phyloP scores from a whole-genome alignment of 2,329 filamentous ascomycete genomes.

The Magnaporthiopsis incrustans region DNA sequence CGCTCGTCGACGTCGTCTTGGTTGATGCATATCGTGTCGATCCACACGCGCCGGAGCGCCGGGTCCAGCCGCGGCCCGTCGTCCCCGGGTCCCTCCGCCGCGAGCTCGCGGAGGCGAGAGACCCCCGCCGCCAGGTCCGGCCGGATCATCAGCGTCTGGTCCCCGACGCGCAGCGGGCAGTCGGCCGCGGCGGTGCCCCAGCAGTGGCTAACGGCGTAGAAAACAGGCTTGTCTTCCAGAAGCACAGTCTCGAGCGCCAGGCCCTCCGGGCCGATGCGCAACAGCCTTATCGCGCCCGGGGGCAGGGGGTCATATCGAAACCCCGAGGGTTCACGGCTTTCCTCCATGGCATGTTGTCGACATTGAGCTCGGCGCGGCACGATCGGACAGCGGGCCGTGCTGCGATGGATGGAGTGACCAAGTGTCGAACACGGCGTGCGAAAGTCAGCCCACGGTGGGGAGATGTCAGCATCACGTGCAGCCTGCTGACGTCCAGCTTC shows the following conservation, averaged over 20 bases:
- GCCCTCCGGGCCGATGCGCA: not conserved
- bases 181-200: not conserved
- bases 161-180: not conserved
- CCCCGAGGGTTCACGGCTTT: too few relatives aligned
- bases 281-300: not conserved
- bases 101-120: not conserved
- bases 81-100: not conserved
- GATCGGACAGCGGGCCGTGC: too few relatives aligned
- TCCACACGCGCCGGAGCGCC: not conserved
- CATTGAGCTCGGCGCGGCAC: too few relatives aligned
- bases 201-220: not conserved
- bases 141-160: not conserved
- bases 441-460: too few relatives aligned
- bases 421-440: too few relatives aligned
- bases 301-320: not conserved
- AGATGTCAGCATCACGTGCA: too few relatives aligned
- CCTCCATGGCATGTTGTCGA: too few relatives aligned
- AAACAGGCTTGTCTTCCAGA: not conserved
- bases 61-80: not conserved
- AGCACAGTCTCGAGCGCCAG: not conserved
- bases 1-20: conserved; percentile 1
- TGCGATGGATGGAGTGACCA: too few relatives aligned
- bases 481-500: too few relatives aligned
- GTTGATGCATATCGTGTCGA: conserved; percentile 4
- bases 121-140: not conserved